Percentiles rank a stretch among this genome's conserved stretches.
These are phyloP conservation scores for Quercus phellos DNA, from an alignment of 331 rosid species.

Conservation along the genomic window DNA sequence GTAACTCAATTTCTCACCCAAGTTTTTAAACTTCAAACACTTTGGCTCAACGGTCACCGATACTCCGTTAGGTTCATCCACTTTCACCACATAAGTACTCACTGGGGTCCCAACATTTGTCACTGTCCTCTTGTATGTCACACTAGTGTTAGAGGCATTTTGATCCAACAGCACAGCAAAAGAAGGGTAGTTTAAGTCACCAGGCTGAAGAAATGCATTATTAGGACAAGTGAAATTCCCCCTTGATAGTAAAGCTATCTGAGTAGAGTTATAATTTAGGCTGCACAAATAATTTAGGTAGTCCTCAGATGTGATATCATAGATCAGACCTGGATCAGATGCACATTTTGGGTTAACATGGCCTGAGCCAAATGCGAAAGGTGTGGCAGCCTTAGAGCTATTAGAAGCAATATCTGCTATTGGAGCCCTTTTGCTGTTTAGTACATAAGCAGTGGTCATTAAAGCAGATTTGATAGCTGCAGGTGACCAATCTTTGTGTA, in stretches of 20 bases:
- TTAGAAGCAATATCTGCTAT: conserved; percentile 33
- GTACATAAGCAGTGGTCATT: conserved; percentile 71
- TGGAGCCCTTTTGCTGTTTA: conserved; percentile 36
- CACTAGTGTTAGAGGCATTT: conserved; percentile 13
- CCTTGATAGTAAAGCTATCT: conserved; percentile 44
- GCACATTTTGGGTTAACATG: conserved; percentile 73
- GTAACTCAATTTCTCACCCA: conserved; percentile 54
- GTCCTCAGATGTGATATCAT: conserved; percentile 48
- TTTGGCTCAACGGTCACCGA: conserved; percentile 43
- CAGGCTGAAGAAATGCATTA: conserved; percentile 14
- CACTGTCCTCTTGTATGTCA: conserved; percentile 50
- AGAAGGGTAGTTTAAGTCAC: conserved; percentile 77
- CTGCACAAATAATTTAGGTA: conserved; percentile 56
- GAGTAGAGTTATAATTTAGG: conserved; percentile 49
- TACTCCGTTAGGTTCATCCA: conserved; percentile 44
- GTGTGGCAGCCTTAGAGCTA: conserved; percentile 33
- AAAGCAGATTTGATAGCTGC: conserved; percentile 76
- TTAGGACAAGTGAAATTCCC: conserved; percentile 38
- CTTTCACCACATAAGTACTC: conserved; percentile 42
- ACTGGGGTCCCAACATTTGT: conserved; percentile 50
- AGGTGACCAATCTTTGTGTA: conserved; percentile 73
- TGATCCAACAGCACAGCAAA: conserved; percentile 38
- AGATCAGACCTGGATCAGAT: conserved; percentile 68
- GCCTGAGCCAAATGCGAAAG: conserved; percentile 68
- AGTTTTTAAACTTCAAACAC: conserved; percentile 32